Evolutionary conservation across 1,284 basidiomycete species (phyloP), one percentile per base, ranked within the genome.

Genomic region (Takashimella koratensis): DNA sequence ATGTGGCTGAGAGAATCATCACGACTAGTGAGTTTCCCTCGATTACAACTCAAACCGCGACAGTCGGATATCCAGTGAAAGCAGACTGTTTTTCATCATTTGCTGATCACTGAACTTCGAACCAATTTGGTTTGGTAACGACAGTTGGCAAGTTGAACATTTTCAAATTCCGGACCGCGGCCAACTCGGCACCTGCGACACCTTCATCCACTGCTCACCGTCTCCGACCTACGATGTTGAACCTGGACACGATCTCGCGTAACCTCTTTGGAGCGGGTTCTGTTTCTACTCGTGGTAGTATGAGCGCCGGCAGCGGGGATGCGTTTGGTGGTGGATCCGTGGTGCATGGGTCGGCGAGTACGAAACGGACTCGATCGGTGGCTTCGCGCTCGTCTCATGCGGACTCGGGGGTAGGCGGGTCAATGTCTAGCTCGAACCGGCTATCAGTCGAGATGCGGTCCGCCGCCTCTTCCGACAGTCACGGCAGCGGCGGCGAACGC

Each of bases 121-220:
- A n/a, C n/a, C n/a, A n/a, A n/a, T n/a, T n/a, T n/a, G n/a, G n/a
- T n/a, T n/a, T n/a, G n/a, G n/a, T n/a, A n/a, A n/a, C n/a, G n/a
- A 36, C 30, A 36, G 30, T 36, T 36, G 30, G 10, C 8, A 36
- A 36, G 16, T 16, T 36, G 10, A 36, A 36, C 10, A 74, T 93
- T 50, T 93, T 91, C 76, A 85, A 87, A 66, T 91, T 92, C 73
- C 81, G 82, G 27, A 88, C 87, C 0, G 84, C 84, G 42, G 81
- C 80, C 49, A 84, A 82, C 56, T 93, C 90, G 23, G 74, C 81
- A 19, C 90, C 90, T 8, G 82, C 84, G 1, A 94, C 90, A 0
- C 90, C 90, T 1, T 88, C 87, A 0, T 61, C 65, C 16, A 81
- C 83, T 6, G 77, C 62, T 36, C 72, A 79, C 13, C 84, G 86